A percentile compares a stretch with the other conserved stretches of the same genome.
These are phyloP conservation scores for Diplogelasinospora grovesii DNA, from an alignment of 495 filamentous ascomycete genomes.

Conservation along the genomic window DNA sequence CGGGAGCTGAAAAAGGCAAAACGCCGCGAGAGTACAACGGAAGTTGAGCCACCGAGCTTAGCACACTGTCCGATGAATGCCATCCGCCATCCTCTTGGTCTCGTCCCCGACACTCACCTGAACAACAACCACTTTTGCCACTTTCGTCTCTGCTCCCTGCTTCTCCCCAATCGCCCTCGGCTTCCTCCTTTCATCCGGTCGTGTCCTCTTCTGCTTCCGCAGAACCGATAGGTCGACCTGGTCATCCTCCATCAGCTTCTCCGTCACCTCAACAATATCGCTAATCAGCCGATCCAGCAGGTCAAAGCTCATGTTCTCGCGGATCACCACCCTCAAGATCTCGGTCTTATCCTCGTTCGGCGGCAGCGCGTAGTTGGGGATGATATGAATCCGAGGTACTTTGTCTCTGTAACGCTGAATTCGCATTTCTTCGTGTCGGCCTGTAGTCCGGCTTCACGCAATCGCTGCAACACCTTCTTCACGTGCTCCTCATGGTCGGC, in stretches of 20 bases:
- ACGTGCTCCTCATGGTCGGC: conserved; percentile 2
- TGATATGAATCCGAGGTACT: conserved; percentile 41
- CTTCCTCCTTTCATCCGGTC: conserved; percentile 18
- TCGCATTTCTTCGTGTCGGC: conserved; percentile 24
- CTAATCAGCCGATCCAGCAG: conserved; percentile 55
- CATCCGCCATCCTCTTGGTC: conserved; percentile 44
- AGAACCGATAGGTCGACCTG: conserved; percentile 39
- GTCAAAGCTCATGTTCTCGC: conserved; percentile 64
- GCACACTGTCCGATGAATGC: conserved; percentile 55
- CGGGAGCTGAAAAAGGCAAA: no score
- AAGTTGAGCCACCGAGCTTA: no score
- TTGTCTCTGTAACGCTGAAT: conserved; percentile 17
- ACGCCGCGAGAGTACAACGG: no score
- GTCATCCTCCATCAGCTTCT: conserved; percentile 49
- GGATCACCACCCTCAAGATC: conserved; percentile 62
- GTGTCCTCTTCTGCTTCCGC: conserved; percentile 23
- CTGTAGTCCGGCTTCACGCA: conserved; percentile 13
- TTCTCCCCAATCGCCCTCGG: conserved; percentile 17
- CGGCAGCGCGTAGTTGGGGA: conserved; percentile 68
- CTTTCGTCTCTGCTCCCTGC: conserved; percentile 20
- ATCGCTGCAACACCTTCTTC: conserved; percentile 4
- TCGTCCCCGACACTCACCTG: conserved; percentile 6
- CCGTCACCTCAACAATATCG: conserved; percentile 50
- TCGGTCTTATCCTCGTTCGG: conserved; percentile 57
- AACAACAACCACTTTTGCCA: conserved; percentile 1